These are phyloP conservation scores for Crithidia thermophila DNA, from an alignment of 208 protist genomes.

Conservation along the genomic window DNA sequence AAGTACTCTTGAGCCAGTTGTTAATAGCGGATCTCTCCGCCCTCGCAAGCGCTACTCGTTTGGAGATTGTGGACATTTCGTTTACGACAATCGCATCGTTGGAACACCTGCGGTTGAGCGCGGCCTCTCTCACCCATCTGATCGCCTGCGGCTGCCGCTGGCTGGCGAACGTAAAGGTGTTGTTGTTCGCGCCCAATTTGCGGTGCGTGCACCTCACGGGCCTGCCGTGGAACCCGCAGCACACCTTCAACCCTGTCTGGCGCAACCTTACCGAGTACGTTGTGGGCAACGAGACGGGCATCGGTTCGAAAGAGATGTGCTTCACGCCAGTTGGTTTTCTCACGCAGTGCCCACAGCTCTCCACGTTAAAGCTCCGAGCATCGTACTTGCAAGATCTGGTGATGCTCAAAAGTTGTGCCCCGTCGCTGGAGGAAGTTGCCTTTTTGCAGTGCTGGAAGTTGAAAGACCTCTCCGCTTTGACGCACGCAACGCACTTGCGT, in stretches of 20 bases:
- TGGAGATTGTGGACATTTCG: too few relatives aligned
- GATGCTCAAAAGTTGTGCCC: not conserved
- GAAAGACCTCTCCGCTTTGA: not conserved
- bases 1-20: not conserved
- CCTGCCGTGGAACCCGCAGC: not conserved
- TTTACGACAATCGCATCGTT: too few relatives aligned
- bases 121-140: too few relatives aligned
- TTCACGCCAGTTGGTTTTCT: conserved; percentile 5
- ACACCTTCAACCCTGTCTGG: conserved; percentile 1
- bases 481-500: not conserved
- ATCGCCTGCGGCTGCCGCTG: too few relatives aligned
- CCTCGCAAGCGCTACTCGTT: too few relatives aligned
- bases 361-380: not conserved
- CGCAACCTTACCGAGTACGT: not conserved
- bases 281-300: not conserved
- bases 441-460: not conserved
- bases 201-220: not conserved
- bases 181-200: not conserved
- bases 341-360: not conserved
- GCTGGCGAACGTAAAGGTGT: not conserved
- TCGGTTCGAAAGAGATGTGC: not conserved
- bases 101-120: too few relatives aligned
- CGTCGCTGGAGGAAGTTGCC: not conserved
- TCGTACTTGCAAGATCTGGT: not conserved
- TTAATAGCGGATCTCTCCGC: too few relatives aligned